phyloP scores from a whole-genome alignment of 306 rosid species.

The Glycine latifolia region DNA sequence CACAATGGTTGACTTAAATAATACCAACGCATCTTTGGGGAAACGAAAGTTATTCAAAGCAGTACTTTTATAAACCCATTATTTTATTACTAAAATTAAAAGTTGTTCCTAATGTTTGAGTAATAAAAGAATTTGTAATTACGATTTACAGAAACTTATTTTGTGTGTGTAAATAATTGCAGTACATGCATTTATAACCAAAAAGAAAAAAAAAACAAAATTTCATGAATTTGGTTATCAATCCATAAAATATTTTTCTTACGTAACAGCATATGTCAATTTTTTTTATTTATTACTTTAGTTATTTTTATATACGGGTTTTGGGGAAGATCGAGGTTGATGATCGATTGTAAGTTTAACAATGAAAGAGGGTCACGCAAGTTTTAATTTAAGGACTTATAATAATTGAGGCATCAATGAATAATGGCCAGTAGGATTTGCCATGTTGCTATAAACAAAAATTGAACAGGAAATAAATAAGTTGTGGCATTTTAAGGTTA shows the following conservation, averaged over 20 bases:
- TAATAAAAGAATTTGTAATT: background rate
- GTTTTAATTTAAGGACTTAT: slow-evolving; percentile 5
- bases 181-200: background rate
- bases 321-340: background rate
- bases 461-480: background rate
- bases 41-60: background rate
- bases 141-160: background rate
- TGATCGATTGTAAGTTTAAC: background rate
- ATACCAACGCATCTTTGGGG: slow-evolving; percentile 41
- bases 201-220: too few relatives aligned
- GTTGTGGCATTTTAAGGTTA: background rate
- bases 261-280: background rate
- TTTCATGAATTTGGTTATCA: background rate
- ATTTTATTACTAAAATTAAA: background rate
- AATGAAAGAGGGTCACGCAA: background rate
- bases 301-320: background rate
- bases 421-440: background rate
- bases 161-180: background rate
- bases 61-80: background rate
- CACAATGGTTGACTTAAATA: slow-evolving; percentile 49
- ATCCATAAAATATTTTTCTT: background rate
- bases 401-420: background rate
- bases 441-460: background rate
- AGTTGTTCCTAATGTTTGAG: background rate
- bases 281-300: too few relatives aligned